phyloP scores from a whole-genome alignment of 2,329 filamentous ascomycete species.

The Dothideomycetes sp. region DNA sequence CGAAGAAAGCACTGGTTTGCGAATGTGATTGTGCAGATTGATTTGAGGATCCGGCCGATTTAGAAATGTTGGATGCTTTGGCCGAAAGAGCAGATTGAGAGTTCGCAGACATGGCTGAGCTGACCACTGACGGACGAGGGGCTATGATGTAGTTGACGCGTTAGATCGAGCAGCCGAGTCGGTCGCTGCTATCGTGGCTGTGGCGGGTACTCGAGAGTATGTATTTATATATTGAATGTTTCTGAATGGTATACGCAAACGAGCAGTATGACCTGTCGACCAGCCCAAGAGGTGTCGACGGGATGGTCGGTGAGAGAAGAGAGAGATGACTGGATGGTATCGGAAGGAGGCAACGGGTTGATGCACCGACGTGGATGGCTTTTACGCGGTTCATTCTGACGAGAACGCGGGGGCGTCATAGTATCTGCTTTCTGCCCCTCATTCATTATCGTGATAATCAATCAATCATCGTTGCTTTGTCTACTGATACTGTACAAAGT shows the following conservation, averaged over 20 bases:
- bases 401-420: neutral
- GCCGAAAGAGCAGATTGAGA: conserved; percentile 27
- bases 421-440: neutral
- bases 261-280: conserved; percentile 10
- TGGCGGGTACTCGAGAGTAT: no score
- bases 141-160: conserved; percentile 13
- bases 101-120: conserved; percentile 34
- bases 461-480: no score
- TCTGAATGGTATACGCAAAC: no score
- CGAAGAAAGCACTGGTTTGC: conserved; percentile 35
- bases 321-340: conserved; percentile 7
- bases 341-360: conserved; percentile 11
- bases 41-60: conserved; percentile 28
- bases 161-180: no score
- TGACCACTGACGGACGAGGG: conserved; percentile 1
- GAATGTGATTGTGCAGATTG: conserved; percentile 35
- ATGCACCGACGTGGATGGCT: conserved; percentile 8
- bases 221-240: no score
- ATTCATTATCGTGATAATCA: no score
- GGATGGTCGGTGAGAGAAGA: conserved; percentile 11
- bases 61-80: conserved; percentile 31
- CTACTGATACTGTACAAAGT: no score
- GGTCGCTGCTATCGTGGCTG: no score
- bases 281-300: conserved; percentile 16
- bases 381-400: neutral